Conservation (phyloP, 768 basidiomycete genomes). For the Xerocomellus amylosporus region DNA sequence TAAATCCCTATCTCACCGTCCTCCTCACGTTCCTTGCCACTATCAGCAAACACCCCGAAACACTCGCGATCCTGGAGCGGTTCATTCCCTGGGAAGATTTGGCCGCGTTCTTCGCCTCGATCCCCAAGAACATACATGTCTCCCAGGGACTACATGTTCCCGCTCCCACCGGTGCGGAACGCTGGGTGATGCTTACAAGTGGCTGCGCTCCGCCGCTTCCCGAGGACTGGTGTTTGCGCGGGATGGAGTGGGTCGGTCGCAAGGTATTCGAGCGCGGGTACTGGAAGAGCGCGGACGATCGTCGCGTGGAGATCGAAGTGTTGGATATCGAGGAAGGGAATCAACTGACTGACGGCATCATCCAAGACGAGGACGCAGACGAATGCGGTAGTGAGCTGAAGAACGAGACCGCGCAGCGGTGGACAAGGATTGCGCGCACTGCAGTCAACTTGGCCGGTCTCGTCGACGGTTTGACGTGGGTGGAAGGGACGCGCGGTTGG, state of each 20-base stretch:
- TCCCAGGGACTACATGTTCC: slow-evolving; percentile 41
- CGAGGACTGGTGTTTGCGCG: slow-evolving; percentile 95
- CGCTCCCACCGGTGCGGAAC: slow-evolving; percentile 39
- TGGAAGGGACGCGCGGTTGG: slow-evolving; percentile 59
- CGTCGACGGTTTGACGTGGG: slow-evolving; percentile 77
- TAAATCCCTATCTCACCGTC: slow-evolving; percentile 87
- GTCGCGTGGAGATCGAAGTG: slow-evolving; percentile 72
- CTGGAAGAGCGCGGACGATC: slow-evolving; percentile 80
- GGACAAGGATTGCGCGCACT: slow-evolving; percentile 72
- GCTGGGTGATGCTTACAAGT: slow-evolving; percentile 66
- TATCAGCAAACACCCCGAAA: slow-evolving; percentile 60
- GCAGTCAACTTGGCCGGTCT: slow-evolving; percentile 62
- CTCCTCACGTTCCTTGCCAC: slow-evolving; percentile 88
- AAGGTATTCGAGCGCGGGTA: slow-evolving; percentile 90
- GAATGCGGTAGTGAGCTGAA: slow-evolving; percentile 25
- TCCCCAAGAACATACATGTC: slow-evolving; percentile 53
- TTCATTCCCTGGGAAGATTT: slow-evolving; percentile 83
- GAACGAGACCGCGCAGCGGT: slow-evolving; percentile 53
- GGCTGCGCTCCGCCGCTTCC: slow-evolving; percentile 70
- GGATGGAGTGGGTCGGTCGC: slow-evolving; percentile 94
- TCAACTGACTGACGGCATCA: slow-evolving; percentile 70
- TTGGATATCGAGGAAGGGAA: slow-evolving; percentile 57
- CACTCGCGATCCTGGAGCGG: slow-evolving; percentile 64
- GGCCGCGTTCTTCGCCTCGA: slow-evolving; percentile 56
- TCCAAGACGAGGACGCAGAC: slow-evolving; percentile 73